Conservation (phyloP, 176 grass and related monocot genomes). For the Bromus sterilis region DNA sequence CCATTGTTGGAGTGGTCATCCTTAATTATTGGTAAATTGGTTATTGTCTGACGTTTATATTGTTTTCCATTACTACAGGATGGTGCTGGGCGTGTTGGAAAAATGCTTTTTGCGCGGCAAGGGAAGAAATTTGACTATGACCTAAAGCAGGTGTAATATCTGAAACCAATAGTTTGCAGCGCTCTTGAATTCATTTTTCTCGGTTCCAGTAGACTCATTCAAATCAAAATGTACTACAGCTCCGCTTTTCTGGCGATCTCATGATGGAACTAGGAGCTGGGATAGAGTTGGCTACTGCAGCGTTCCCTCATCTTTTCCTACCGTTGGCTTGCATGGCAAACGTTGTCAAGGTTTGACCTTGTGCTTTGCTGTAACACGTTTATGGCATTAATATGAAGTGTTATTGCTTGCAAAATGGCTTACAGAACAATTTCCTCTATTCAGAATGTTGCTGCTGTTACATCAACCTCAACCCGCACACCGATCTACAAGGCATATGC, state of each 20-base stretch:
- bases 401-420: slow-evolving; percentile 4
- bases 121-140: slow-evolving; percentile 99
- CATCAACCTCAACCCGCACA: slow-evolving; percentile 75
- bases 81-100: slow-evolving; percentile 92
- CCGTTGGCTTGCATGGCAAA: slow-evolving; percentile 94
- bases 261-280: slow-evolving; percentile 86
- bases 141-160: slow-evolving; percentile 74
- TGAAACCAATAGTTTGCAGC: background rate
- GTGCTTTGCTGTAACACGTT: background rate
- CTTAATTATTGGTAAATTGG: background rate
- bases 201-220: background rate
- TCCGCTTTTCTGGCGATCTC: slow-evolving; percentile 85
- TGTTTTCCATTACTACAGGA: slow-evolving; percentile 47
- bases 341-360: slow-evolving; percentile 72
- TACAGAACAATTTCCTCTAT: background rate
- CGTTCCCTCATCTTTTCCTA: slow-evolving; percentile 84
- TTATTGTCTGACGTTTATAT: background rate
- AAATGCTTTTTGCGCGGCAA: slow-evolving; percentile 98
- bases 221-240: slow-evolving; percentile 42
- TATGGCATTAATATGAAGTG: background rate
- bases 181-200: background rate
- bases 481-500: slow-evolving; percentile 90
- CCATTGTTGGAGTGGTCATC: background rate
- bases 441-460: slow-evolving; percentile 93
- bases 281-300: slow-evolving; percentile 78